A percentile compares a stretch with the other conserved stretches of the same genome.
phyloP scores from a whole-genome alignment of 768 basidiomycete species.

The Lactarius hatsudake region DNA sequence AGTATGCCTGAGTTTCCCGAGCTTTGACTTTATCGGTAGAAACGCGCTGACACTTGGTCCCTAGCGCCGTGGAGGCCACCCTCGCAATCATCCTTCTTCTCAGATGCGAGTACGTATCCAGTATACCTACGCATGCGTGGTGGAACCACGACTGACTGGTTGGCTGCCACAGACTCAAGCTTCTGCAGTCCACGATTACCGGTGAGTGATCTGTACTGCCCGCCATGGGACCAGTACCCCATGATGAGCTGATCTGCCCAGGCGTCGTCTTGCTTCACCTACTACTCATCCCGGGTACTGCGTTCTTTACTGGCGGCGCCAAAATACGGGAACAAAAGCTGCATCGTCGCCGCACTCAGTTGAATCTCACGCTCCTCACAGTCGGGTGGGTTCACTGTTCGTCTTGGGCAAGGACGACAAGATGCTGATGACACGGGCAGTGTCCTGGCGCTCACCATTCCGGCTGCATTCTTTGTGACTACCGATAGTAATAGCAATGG shows the following conservation, averaged over 20 bases:
- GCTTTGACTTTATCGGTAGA: too few species aligned
- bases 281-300: constrained; percentile 64
- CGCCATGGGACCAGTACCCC: not conserved
- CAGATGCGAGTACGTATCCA: constrained; percentile 63
- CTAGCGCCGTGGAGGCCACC: constrained; percentile 66
- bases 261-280: constrained; percentile 72
- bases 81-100: constrained; percentile 62
- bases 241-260: constrained; percentile 25
- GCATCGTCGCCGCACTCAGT: constrained; percentile 58
- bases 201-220: constrained; percentile 37
- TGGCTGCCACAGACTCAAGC: constrained; percentile 43
- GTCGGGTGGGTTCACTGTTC: constrained; percentile 50
- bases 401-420: not conserved
- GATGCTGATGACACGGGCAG: constrained; percentile 34
- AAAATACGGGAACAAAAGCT: constrained; percentile 54
- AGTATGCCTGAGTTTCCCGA: constrained; percentile 41
- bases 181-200: constrained; percentile 67
- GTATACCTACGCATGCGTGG: not conserved
- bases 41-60: not conserved
- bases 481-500: constrained; percentile 40
- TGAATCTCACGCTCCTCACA: constrained; percentile 67
- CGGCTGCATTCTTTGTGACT: constrained; percentile 66
- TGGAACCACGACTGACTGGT: not conserved
- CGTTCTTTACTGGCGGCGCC: constrained; percentile 59
- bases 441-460: constrained; percentile 59